Evolutionary conservation across 1,284 basidiomycete genomes (phyloP).

Genomic region (Flammula alnicola): DNA sequence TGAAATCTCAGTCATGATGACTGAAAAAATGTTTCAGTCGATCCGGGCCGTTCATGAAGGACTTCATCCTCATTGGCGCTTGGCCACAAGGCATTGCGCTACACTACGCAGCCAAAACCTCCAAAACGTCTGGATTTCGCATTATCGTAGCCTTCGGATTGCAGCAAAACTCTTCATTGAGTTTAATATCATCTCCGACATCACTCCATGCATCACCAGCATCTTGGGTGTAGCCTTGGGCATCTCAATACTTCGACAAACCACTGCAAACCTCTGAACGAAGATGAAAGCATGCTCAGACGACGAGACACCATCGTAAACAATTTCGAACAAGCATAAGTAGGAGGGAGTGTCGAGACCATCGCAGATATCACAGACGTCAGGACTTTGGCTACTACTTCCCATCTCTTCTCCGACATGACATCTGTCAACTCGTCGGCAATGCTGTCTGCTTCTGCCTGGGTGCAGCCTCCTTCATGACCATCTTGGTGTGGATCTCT

Average conservation of each 20-base stretch:
- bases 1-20: too few relatives aligned
- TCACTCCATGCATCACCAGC: slow-evolving; percentile 56
- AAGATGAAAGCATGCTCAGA: slow-evolving; percentile 30
- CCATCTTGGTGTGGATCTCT: slow-evolving; percentile 94
- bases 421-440: slow-evolving; percentile 59
- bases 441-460: slow-evolving; percentile 47
- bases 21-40: slow-evolving; percentile 52
- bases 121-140: slow-evolving; percentile 53
- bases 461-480: slow-evolving; percentile 76
- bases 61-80: slow-evolving; percentile 68
- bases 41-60: slow-evolving; percentile 52
- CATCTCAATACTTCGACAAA: slow-evolving; percentile 59
- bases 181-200: slow-evolving; percentile 56
- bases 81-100: slow-evolving; percentile 78
- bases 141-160: slow-evolving; percentile 60
- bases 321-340: slow-evolving; percentile 37
- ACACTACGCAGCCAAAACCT: slow-evolving; percentile 64
- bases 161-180: slow-evolving; percentile 64
- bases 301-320: slow-evolving; percentile 23
- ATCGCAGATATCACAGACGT: slow-evolving; percentile 24
- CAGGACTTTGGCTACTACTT: slow-evolving; percentile 22
- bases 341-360: slow-evolving; percentile 36
- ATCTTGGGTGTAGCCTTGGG: slow-evolving; percentile 65
- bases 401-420: slow-evolving; percentile 50
- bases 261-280: slow-evolving; percentile 25